These are phyloP conservation scores for Aspergillus pseudoviridinutans DNA, from an alignment of 2,329 filamentous ascomycete genomes.

Conservation along the genomic window DNA sequence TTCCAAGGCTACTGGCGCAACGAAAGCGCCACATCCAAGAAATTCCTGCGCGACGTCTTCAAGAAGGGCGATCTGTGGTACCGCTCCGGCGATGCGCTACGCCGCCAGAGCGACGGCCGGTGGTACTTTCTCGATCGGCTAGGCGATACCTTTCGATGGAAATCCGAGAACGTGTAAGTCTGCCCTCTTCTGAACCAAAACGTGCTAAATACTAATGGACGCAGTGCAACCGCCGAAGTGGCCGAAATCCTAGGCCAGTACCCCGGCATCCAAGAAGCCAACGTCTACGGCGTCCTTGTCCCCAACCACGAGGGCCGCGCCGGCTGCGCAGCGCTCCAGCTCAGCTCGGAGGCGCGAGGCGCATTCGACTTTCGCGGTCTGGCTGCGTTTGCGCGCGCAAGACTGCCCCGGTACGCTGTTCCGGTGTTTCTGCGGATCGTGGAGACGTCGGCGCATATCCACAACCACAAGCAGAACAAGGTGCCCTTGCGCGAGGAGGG, in stretches of 20 bases:
- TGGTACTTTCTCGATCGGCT: constrained; percentile 69
- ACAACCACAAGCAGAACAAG: constrained; percentile 80
- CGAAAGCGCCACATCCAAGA: constrained; percentile 62
- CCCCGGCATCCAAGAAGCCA: constrained; percentile 60
- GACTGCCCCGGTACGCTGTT: constrained; percentile 69
- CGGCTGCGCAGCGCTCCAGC: constrained; percentile 57
- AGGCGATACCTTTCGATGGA: constrained; percentile 73
- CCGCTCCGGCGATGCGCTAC: constrained; percentile 63
- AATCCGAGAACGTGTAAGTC: constrained; percentile 62
- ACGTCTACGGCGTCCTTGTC: constrained; percentile 65
- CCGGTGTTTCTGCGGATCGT: constrained; percentile 68
- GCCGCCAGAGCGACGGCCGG: constrained; percentile 58
- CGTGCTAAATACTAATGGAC: neutral
- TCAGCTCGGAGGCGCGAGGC: constrained; percentile 47
- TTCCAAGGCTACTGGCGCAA: constrained; percentile 71
- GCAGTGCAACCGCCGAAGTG: constrained; percentile 58
- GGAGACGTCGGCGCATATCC: constrained; percentile 39
- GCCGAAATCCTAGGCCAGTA: constrained; percentile 59
- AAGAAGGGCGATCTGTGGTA: constrained; percentile 65
- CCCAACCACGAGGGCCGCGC: constrained; percentile 66
- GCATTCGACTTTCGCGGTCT: constrained; percentile 59
- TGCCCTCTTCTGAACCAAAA: neutral
- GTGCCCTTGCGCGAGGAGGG: constrained; percentile 64
- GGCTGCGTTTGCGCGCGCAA: constrained; percentile 54
- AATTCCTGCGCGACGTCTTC: constrained; percentile 62